Evolutionary conservation across 306 rosid species (phyloP).

Genomic region (Clitoria ternatea): DNA sequence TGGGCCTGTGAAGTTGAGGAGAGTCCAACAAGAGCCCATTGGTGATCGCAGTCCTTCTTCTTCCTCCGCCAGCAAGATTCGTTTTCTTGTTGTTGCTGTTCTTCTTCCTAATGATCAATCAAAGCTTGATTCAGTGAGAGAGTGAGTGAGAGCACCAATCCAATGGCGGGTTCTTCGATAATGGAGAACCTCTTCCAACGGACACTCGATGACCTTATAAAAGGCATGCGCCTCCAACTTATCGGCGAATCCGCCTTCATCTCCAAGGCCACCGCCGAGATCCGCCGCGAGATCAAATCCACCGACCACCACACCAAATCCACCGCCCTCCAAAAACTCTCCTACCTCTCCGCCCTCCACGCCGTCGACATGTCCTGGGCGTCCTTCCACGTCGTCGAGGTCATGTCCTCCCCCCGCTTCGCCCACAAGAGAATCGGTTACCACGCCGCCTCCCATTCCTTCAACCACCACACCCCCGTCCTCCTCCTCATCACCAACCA

Average conservation of each 20-base stretch:
- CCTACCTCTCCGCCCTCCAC: constrained; percentile 65
- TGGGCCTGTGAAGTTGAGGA: not conserved
- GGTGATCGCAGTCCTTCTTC: not conserved
- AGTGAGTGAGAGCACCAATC: no score
- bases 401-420: constrained; percentile 78
- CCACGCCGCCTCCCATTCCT: constrained; percentile 75
- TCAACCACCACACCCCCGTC: constrained; percentile 60
- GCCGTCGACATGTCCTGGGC: constrained; percentile 89
- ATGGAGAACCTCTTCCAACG: constrained; percentile 93
- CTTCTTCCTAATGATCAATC: no score
- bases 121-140: not conserved
- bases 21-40: not conserved
- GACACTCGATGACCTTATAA: constrained; percentile 75
- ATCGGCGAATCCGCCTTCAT: constrained; percentile 61
- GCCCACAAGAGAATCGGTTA: constrained; percentile 76
- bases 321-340: constrained; percentile 72
- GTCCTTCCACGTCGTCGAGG: constrained; percentile 86
- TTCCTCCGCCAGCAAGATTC: not conserved
- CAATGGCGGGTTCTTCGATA: constrained; percentile 74
- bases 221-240: constrained; percentile 65
- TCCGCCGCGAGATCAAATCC: constrained; percentile 86
- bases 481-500: constrained; percentile 88
- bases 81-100: not conserved
- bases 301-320: constrained; percentile 72
- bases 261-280: constrained; percentile 75